Conservation (phyloP, 176 grass and related monocot genomes). For the Aegilops bicornis region DNA sequence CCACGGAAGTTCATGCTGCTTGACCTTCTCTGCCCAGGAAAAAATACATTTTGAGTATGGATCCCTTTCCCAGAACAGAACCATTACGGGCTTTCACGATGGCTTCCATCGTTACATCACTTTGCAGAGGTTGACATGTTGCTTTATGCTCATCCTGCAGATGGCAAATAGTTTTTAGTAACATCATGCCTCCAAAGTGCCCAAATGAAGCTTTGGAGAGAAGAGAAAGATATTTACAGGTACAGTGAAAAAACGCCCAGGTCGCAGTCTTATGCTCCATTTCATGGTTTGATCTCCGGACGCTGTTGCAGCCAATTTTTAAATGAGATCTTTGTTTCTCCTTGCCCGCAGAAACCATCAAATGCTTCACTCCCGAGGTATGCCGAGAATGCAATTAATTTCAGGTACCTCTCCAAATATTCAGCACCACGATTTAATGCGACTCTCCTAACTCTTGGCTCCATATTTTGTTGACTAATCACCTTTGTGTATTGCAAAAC, state of each 20-base stretch:
- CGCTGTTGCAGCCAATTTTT: slow-evolving; percentile 89
- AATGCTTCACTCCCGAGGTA: slow-evolving; percentile 96
- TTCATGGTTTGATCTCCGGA: slow-evolving; percentile 98
- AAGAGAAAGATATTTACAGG: slow-evolving; percentile 63
- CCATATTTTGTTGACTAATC: slow-evolving; percentile 92
- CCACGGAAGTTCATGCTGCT: slow-evolving; percentile 72
- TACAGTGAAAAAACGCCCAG: slow-evolving; percentile 86
- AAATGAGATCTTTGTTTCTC: slow-evolving; percentile 72
- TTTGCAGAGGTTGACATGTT: slow-evolving; percentile 57
- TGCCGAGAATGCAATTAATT: slow-evolving; percentile 96
- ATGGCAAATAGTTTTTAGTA: slow-evolving; percentile 31
- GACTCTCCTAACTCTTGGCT: slow-evolving; percentile 88
- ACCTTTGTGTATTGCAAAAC: slow-evolving; percentile 89
- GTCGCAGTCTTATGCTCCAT: slow-evolving; percentile 96
- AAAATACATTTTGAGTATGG: slow-evolving; percentile 99
- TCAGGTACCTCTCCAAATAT: slow-evolving; percentile 96
- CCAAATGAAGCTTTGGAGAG: slow-evolving; percentile 11
- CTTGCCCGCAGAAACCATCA: slow-evolving; percentile 90
- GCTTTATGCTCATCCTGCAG: slow-evolving; percentile 77
- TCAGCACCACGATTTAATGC: slow-evolving; percentile 92
- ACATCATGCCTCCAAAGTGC: slow-evolving; percentile 1
- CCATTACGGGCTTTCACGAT: slow-evolving; percentile 86
- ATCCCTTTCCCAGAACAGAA: slow-evolving; percentile 95
- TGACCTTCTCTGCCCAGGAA: slow-evolving; percentile 87
- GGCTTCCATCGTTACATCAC: slow-evolving; percentile 81